Conservation (phyloP, 352 stramenopile genomes). For the Albugo laibachii region DNA sequence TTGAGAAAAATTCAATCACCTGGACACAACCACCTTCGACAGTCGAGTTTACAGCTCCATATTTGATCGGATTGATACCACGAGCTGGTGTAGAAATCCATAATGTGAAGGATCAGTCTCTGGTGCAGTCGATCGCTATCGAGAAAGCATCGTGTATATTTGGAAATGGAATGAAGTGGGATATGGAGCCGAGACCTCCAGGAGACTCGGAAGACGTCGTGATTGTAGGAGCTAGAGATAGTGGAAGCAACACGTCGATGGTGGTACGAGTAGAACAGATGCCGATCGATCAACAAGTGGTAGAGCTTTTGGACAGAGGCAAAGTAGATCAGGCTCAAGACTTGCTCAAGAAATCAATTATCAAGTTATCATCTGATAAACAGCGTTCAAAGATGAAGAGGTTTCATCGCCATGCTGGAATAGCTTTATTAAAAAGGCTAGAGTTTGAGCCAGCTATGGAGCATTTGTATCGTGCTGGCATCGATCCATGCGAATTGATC, state of each 20-base stretch:
- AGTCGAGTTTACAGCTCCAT: constrained; percentile 62
- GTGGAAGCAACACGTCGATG: constrained; percentile 24
- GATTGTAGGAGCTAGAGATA: constrained; percentile 51
- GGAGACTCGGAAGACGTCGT: constrained; percentile 64
- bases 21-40: constrained; percentile 52
- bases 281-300: constrained; percentile 67
- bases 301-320: constrained; percentile 62
- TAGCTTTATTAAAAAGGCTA: constrained; percentile 50
- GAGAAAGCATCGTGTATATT: constrained; percentile 52
- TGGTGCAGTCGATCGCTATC: constrained; percentile 59
- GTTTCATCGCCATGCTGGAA: constrained; percentile 68
- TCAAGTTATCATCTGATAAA: constrained; percentile 49
- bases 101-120: constrained; percentile 36
- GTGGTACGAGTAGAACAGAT: constrained; percentile 76
- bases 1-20: constrained; percentile 66
- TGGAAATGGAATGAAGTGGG: constrained; percentile 81
- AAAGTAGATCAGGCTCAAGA: constrained; percentile 72
- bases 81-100: constrained; percentile 69
- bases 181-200: constrained; percentile 62
- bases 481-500: constrained; percentile 74
- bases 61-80: constrained; percentile 56
- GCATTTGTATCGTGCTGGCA: constrained; percentile 71
- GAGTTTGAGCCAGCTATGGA: constrained; percentile 61
- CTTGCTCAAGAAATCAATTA: constrained; percentile 66
- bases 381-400: constrained; percentile 77